phyloP scores from a whole-genome alignment of 352 stramenopile species.

The Globisporangium perplexum region DNA sequence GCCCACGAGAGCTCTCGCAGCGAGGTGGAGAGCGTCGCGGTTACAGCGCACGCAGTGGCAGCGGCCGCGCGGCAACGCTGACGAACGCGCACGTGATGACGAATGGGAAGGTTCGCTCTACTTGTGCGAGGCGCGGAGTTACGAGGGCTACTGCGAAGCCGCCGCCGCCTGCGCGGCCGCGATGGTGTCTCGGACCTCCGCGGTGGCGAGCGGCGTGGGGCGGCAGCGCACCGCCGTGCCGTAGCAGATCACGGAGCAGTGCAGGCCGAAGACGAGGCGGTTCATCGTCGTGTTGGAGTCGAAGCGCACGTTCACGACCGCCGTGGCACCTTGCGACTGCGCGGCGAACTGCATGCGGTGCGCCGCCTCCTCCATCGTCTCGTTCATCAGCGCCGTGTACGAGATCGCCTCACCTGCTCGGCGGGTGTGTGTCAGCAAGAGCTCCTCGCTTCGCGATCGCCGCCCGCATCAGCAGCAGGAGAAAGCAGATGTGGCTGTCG shows the following conservation, averaged over 20 bases:
- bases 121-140: neutral
- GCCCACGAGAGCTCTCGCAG: neutral
- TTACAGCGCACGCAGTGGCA: neutral
- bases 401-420: constrained; percentile 50
- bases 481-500: constrained; percentile 6
- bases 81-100: neutral
- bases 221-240: constrained; percentile 68
- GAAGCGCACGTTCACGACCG: constrained; percentile 75
- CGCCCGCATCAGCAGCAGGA: neutral
- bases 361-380: constrained; percentile 72
- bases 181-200: constrained; percentile 12
- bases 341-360: constrained; percentile 74
- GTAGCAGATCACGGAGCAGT: constrained; percentile 79
- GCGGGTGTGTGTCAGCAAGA: neutral
- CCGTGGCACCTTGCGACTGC: constrained; percentile 65
- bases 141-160: neutral
- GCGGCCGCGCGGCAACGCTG: too few relatives aligned
- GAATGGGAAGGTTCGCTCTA: neutral
- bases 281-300: constrained; percentile 86
- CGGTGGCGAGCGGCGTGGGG: constrained; percentile 8
- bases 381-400: constrained; percentile 82
- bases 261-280: constrained; percentile 74
- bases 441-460: neutral
- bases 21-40: neutral
- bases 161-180: neutral